Conservation (phyloP, 768 basidiomycete species). For the Macrolepiota dolichaula region DNA sequence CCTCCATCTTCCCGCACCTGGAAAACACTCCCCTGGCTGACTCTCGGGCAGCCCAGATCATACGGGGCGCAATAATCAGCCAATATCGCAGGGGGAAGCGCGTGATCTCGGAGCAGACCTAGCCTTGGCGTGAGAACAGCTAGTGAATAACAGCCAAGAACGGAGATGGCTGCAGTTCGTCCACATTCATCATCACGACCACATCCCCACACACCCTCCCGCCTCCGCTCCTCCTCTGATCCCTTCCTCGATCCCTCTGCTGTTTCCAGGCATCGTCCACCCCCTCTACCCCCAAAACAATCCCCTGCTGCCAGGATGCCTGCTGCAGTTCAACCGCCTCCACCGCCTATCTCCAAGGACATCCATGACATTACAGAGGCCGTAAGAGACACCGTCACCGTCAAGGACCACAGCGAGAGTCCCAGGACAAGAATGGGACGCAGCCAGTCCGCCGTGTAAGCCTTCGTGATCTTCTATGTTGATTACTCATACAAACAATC, state of each 20-base stretch:
- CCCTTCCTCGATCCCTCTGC: slow-evolving; percentile 44
- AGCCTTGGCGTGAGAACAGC: slow-evolving; percentile 30
- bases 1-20: background rate
- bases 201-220: slow-evolving; percentile 26
- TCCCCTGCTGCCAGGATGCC: background rate
- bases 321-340: slow-evolving; percentile 7
- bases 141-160: background rate
- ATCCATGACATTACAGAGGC: slow-evolving; percentile 51
- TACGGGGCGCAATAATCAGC: background rate
- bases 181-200: slow-evolving; percentile 18
- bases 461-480: slow-evolving; percentile 1
- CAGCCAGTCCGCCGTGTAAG: slow-evolving; percentile 55
- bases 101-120: background rate
- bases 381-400: slow-evolving; percentile 65
- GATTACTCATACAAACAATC: slow-evolving; percentile 15
- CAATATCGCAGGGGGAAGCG: background rate
- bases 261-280: slow-evolving; percentile 22
- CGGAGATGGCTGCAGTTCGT: slow-evolving; percentile 31
- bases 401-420: slow-evolving; percentile 36
- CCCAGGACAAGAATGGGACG: slow-evolving; percentile 52
- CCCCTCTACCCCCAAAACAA: slow-evolving; percentile 35
- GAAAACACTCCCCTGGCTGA: too few species aligned
- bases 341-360: slow-evolving; percentile 14
- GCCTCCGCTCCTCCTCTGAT: slow-evolving; percentile 47
- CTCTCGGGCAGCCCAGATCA: background rate